These are phyloP conservation scores for Hemileccinum rubropunctum DNA, from an alignment of 768 basidiomycete species.

Conservation along the genomic window DNA sequence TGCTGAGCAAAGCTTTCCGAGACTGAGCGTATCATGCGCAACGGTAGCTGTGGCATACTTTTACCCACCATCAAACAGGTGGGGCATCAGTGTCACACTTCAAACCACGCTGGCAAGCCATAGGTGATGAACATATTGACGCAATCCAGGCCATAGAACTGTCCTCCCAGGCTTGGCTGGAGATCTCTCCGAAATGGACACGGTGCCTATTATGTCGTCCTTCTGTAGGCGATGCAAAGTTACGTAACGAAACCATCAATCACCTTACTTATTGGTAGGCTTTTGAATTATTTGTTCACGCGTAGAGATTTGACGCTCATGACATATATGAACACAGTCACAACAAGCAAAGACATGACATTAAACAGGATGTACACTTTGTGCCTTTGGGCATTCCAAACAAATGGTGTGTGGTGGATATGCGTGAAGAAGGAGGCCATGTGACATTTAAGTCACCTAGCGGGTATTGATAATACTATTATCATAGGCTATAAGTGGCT, in stretches of 20 bases:
- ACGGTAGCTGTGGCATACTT: too few relatives aligned
- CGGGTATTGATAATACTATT: too few relatives aligned
- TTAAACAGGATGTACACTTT: conserved; percentile 4
- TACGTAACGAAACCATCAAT: not conserved
- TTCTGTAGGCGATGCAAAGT: conserved; percentile 2
- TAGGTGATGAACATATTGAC: conserved; percentile 6
- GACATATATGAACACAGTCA: conserved; percentile 3
- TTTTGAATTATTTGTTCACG: not conserved
- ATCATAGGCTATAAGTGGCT: not conserved
- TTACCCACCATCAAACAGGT: too few relatives aligned
- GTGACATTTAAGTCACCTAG: not conserved
- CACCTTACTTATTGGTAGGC: not conserved
- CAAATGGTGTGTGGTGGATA: not conserved
- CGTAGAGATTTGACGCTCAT: too few relatives aligned
- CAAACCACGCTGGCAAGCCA: conserved; percentile 5
- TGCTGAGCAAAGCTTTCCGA: too few relatives aligned
- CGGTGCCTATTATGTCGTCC: conserved; percentile 11
- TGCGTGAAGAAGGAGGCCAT: not conserved
- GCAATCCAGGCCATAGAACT: conserved; percentile 7
- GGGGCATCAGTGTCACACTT: too few relatives aligned
- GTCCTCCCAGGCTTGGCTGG: too few relatives aligned
- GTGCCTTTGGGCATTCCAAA: not conserved
- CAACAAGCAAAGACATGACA: not conserved
- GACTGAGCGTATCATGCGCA: too few relatives aligned
- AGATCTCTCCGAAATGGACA: not conserved